These are phyloP conservation scores for Misopates orontium DNA, from an alignment of 257 asterid species.

Conservation along the genomic window DNA sequence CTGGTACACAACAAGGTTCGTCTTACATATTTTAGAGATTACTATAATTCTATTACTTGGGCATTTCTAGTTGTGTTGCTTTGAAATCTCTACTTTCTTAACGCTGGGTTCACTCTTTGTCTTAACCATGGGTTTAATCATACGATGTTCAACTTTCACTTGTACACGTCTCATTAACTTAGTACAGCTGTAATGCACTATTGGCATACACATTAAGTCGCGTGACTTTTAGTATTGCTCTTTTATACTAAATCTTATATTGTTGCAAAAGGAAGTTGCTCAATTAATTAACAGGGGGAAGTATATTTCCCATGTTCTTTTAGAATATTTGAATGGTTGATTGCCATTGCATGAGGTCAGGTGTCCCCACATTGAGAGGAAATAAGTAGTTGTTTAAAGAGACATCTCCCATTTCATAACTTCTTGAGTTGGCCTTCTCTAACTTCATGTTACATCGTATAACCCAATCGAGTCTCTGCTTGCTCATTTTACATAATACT, in stretches of 20 bases:
- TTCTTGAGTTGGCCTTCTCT: not conserved
- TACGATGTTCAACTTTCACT: slow-evolving; percentile 2
- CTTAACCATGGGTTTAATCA: not conserved
- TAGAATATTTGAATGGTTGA: not conserved
- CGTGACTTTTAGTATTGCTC: not conserved
- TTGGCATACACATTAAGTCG: not conserved
- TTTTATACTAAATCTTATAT: not conserved
- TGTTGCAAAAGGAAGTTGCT: not conserved
- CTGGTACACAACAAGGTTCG: slow-evolving; percentile 82
- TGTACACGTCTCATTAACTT: slow-evolving; percentile 1
- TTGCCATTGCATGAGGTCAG: not conserved
- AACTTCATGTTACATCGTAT: not conserved
- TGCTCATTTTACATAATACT: not conserved
- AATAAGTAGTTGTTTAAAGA: not conserved
- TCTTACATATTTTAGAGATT: slow-evolving; percentile 17
- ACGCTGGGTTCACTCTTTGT: not conserved
- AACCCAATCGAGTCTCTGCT: not conserved
- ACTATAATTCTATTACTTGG: slow-evolving; percentile 15
- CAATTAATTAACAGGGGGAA: not conserved
- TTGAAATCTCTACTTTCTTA: not conserved
- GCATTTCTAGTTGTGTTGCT: slow-evolving; percentile 12
- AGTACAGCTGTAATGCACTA: not conserved
- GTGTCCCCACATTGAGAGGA: not conserved
- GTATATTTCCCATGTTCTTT: not conserved
- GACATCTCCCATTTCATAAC: not conserved